A percentile compares a stretch with the other conserved stretches of the same genome.
phyloP scores from a whole-genome alignment of 495 filamentous ascomycete species.

The Hypoxylon trugodes region DNA sequence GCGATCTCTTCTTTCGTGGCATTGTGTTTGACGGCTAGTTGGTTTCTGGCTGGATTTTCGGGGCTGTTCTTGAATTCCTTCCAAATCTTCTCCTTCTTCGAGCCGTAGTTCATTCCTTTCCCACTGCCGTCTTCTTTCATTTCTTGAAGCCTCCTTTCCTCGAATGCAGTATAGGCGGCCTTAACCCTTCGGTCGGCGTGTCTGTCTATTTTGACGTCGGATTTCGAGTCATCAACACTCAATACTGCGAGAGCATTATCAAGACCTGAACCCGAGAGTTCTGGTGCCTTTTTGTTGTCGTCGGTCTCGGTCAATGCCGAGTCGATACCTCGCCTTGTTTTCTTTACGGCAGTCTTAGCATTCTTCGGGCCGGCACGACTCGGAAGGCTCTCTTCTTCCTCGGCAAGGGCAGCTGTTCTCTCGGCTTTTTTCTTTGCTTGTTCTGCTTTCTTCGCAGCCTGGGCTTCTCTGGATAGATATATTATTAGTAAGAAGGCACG shows the following conservation, averaged over 20 bases:
- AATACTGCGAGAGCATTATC: slow-evolving; percentile 91
- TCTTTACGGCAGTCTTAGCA: slow-evolving; percentile 69
- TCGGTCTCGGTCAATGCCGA: slow-evolving; percentile 64
- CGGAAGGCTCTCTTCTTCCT: slow-evolving; percentile 78
- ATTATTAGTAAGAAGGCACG: slow-evolving; percentile 8
- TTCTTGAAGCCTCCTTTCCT: slow-evolving; percentile 84
- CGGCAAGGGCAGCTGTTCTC: slow-evolving; percentile 79
- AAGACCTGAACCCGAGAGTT: slow-evolving; percentile 83
- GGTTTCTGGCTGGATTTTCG: slow-evolving; percentile 93
- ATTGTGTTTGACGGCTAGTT: slow-evolving; percentile 71
- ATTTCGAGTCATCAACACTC: slow-evolving; percentile 61
- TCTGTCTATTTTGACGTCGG: slow-evolving; percentile 73
- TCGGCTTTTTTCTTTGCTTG: slow-evolving; percentile 88
- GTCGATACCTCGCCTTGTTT: slow-evolving; percentile 70
- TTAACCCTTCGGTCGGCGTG: slow-evolving; percentile 87
- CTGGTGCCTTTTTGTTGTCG: slow-evolving; percentile 51
- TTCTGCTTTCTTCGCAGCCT: slow-evolving; percentile 86
- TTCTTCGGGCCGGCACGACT: slow-evolving; percentile 69
- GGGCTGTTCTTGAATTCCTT: slow-evolving; percentile 93
- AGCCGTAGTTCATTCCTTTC: slow-evolving; percentile 77
- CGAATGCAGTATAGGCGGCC: slow-evolving; percentile 87
- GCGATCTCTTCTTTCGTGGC: slow-evolving; percentile 80
- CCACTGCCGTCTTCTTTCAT: slow-evolving; percentile 77
- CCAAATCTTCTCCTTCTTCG: slow-evolving; percentile 77
- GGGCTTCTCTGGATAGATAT: slow-evolving; percentile 69